These are phyloP conservation scores for Aurifilum marmelostoma DNA, from an alignment of 2,329 filamentous ascomycete genomes.

Conservation along the genomic window DNA sequence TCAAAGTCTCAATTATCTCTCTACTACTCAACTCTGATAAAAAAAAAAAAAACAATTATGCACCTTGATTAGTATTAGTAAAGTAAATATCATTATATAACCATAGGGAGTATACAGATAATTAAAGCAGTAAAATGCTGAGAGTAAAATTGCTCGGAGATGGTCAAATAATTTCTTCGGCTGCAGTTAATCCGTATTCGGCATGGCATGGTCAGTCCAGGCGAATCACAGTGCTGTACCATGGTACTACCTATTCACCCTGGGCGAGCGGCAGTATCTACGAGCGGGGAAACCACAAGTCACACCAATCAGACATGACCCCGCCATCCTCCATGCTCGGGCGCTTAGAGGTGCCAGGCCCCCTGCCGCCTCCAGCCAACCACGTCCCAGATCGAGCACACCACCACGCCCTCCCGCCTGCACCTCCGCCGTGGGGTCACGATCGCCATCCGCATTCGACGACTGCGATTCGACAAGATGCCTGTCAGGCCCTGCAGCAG, in stretches of 20 bases:
- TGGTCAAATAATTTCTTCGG: too few relatives aligned
- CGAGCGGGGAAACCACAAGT: slow-evolving; percentile 16
- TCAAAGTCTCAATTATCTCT: too few relatives aligned
- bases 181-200: too few relatives aligned
- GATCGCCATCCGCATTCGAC: slow-evolving; percentile 31
- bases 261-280: slow-evolving; percentile 20
- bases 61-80: too few relatives aligned
- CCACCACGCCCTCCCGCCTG: slow-evolving; percentile 34
- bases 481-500: slow-evolving; percentile 46
- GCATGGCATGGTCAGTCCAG: too few relatives aligned
- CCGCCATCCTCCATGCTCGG: slow-evolving; percentile 20
- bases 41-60: too few relatives aligned
- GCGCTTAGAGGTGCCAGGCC: slow-evolving; percentile 34
- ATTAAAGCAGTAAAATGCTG: too few relatives aligned
- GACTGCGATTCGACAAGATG: slow-evolving; percentile 43
- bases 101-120: too few relatives aligned
- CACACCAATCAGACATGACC: slow-evolving; percentile 23
- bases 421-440: slow-evolving; percentile 33
- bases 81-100: too few relatives aligned
- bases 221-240: neutral
- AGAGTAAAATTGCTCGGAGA: too few relatives aligned
- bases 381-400: slow-evolving; percentile 37
- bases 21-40: too few relatives aligned
- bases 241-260: neutral
- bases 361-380: slow-evolving; percentile 45